A percentile compares a stretch with the other conserved stretches of the same genome.
Conservation (phyloP, 2,329 filamentous ascomycete species). For the Huntiella bhutanensis region DNA sequence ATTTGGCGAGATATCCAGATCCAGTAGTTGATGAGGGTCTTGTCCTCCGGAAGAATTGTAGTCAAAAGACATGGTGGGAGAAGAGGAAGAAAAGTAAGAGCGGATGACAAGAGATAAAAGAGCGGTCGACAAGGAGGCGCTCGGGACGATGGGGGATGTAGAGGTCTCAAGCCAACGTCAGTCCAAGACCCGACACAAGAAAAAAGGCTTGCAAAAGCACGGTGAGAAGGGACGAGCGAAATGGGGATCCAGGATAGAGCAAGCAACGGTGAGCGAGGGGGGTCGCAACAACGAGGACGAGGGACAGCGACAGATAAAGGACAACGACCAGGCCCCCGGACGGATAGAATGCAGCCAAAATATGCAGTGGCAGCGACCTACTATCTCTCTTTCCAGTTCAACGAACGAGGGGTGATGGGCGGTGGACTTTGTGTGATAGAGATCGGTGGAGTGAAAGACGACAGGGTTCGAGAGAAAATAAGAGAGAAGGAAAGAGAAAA, state of each 20-base stretch:
- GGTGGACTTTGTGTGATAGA: background rate
- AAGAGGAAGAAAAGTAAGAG: constrained; percentile 8
- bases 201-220: constrained; percentile 3
- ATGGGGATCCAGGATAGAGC: background rate
- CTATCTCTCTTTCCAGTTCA: too few species aligned
- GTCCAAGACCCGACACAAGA: constrained; percentile 4
- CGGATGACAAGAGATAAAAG: constrained; percentile 3
- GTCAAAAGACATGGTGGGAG: constrained; percentile 11
- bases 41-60: constrained; percentile 8
- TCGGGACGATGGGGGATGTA: constrained; percentile 3
- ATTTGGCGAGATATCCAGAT: constrained; percentile 3
- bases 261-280: constrained; percentile 4
- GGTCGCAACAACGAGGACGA: background rate
- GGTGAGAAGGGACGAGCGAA: constrained; percentile 3
- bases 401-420: background rate
- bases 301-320: background rate
- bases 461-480: too few species aligned
- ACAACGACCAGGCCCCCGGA: background rate
- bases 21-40: constrained; percentile 7
- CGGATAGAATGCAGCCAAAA: constrained; percentile 1
- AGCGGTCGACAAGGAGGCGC: constrained; percentile 6
- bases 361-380: background rate
- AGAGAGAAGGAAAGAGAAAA: too few species aligned
- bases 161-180: constrained; percentile 9
- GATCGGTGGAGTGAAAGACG: too few species aligned